Base-by-base conservation (phyloP, 805 yeast species). In the Saturnispora dispora region DNA sequence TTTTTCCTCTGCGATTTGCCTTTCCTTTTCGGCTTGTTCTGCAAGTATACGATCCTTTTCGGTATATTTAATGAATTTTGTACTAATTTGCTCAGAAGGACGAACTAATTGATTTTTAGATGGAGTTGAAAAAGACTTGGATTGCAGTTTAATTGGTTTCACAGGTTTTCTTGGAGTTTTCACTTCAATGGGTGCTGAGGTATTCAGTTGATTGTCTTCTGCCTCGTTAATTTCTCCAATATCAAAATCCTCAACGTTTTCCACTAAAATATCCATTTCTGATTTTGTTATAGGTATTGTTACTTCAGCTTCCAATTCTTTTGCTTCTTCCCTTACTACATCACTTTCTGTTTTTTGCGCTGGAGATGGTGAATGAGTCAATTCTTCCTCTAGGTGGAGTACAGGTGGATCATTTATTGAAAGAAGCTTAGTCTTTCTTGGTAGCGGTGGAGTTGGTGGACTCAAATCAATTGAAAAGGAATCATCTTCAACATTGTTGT, bases 1-100 rank as follows among this genome's bases (percentile, higher is more conserved):
- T 23, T 42, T 46, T 13, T 33, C 48, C 8, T 43, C 44, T 9
- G 46, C 48, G 9, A 52, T 47, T 25, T 46, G 36, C 20, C 53
- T 50, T 32, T 54, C 54, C 28, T 56, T 57, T 44, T 58, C 61
- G 33, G 47, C 54, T 53, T 63, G 63, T 7, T 53, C 53, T 36
- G 49, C 50, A 13, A 63, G 48, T 2, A 55, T 49, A 22, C 63
- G 39, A 52, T 66, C 70, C 41, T 60, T 65, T 40, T 65, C 67
- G 0, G 70, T 66, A 46, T 65, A 66, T 45, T 60, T 65, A 37
- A 65, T 52, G 30, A 63, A 45, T 28, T 61, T 63, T 2, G 60
- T 52, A 8, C 63, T 58, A 3, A 59, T 42, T 18, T 52, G 56
- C 11, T 59, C 59, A 1, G 65, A 61, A 10, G 66, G 66, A 45